Percentiles rank a stretch among this genome's conserved stretches.
Conservation (phyloP, 2,329 filamentous ascomycete species). For the Microsporum ferrugineum region DNA sequence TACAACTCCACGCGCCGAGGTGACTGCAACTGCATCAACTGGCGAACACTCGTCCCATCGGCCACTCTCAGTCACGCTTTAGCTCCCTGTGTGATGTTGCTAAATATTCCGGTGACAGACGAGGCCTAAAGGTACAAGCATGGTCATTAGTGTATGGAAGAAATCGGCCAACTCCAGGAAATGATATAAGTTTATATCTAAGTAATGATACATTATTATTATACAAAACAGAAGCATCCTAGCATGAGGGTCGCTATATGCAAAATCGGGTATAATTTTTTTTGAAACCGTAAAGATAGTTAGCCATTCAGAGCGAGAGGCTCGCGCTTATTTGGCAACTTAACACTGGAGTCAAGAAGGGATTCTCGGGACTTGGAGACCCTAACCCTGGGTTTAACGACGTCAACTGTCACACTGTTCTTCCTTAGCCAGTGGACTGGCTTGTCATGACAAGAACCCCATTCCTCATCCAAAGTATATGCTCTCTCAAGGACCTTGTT, state of each 20-base stretch:
- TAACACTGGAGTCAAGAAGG: not conserved
- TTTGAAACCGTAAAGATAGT: not conserved
- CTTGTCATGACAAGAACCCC: conserved; percentile 12
- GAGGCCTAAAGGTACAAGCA: not conserved
- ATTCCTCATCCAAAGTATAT: conserved; percentile 23
- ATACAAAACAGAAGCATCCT: not conserved
- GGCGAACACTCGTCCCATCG: no score
- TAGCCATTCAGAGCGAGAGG: not conserved
- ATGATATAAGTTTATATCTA: not conserved
- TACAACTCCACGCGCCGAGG: no score
- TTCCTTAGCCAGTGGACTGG: conserved; percentile 16
- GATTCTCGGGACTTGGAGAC: conserved; percentile 10
- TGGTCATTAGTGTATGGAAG: not conserved
- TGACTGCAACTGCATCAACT: no score
- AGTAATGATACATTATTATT: not conserved
- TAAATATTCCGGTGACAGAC: no score
- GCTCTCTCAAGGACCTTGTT: conserved; percentile 28
- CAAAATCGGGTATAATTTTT: not conserved
- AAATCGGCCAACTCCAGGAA: not conserved
- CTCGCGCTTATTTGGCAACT: not conserved
- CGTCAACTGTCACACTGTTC: conserved; percentile 24
- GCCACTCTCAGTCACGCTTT: no score
- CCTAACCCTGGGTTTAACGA: conserved; percentile 9
- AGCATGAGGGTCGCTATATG: not conserved
- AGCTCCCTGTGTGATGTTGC: no score